phyloP scores from a whole-genome alignment of 2,329 filamentous ascomycete genomes.

The Xylogone sp. region DNA sequence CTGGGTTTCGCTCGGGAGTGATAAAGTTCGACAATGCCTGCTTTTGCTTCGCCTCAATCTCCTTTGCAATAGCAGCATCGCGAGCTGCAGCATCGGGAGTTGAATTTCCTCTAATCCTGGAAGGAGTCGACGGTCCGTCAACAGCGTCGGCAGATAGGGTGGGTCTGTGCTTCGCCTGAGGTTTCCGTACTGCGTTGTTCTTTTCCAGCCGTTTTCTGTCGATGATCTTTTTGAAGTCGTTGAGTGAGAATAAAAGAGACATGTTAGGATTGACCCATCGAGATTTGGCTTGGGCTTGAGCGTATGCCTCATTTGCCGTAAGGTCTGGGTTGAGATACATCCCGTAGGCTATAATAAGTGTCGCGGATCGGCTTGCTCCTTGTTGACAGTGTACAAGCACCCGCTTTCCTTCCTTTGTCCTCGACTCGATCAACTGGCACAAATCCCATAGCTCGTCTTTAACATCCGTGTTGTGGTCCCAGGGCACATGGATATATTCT shows the following conservation, averaged over 20 bases:
- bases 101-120: conserved; percentile 49
- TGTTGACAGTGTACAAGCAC: conserved; percentile 84
- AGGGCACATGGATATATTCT: conserved; percentile 83
- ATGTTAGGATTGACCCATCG: conserved; percentile 90
- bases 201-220: conserved; percentile 44
- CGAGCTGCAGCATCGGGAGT: conserved; percentile 36
- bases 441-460: conserved; percentile 70
- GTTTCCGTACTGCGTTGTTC: conserved; percentile 39
- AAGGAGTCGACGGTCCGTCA: conserved; percentile 39
- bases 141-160: conserved; percentile 56
- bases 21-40: conserved; percentile 23
- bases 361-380: conserved; percentile 79
- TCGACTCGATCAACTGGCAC: conserved; percentile 72
- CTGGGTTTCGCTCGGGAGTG: neutral
- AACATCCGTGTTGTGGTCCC: conserved; percentile 88
- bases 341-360: conserved; percentile 81
- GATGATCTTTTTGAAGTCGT: conserved; percentile 71
- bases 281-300: conserved; percentile 75
- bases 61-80: conserved; percentile 13
- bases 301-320: conserved; percentile 79
- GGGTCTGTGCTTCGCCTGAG: conserved; percentile 56
- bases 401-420: conserved; percentile 69
- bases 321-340: conserved; percentile 73
- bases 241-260: conserved; percentile 85
- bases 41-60: conserved; percentile 13